phyloP scores from a whole-genome alignment of 257 asterid species.

The Avicennia marina region DNA sequence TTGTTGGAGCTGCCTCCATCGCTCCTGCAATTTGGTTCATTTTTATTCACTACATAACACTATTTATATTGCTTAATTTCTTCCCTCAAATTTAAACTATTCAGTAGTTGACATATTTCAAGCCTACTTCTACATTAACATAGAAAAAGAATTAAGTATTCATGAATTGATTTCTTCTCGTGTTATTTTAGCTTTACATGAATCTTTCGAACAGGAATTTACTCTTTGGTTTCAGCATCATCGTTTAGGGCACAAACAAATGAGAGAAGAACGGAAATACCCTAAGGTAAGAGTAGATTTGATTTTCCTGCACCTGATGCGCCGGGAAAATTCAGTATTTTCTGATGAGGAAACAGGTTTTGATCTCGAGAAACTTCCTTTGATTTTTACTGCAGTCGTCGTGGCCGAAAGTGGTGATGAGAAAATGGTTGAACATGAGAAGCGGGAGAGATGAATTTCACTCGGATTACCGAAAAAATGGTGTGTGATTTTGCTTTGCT shows the following conservation, averaged over 20 bases:
- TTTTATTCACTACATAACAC: conserved; percentile 26
- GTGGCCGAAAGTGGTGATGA: conserved; percentile 64
- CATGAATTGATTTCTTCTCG: conserved; percentile 16
- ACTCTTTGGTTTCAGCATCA: conserved; percentile 16
- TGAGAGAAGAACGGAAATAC: conserved; percentile 42
- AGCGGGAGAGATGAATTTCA: conserved; percentile 50
- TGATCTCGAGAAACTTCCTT: neutral
- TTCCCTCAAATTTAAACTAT: conserved; percentile 14
- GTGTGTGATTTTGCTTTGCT: conserved; percentile 19
- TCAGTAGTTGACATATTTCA: conserved; percentile 30
- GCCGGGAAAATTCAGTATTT: neutral
- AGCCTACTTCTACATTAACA: neutral
- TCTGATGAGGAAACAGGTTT: neutral
- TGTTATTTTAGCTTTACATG: conserved; percentile 6
- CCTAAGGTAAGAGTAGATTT: conserved; percentile 30
- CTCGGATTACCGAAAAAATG: conserved; percentile 45
- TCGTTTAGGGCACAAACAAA: conserved; percentile 26
- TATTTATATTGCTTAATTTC: conserved; percentile 20
- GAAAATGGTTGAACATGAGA: conserved; percentile 63
- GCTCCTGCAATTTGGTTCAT: conserved; percentile 49
- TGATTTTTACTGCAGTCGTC: conserved; percentile 42
- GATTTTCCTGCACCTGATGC: neutral
- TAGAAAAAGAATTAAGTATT: neutral
- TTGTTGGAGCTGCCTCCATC: conserved; percentile 44
- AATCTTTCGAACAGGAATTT: conserved; percentile 13